Percentiles rank a stretch among this genome's conserved stretches.
Conservation (phyloP, 345 rosid species). For the Psidium guajava region DNA sequence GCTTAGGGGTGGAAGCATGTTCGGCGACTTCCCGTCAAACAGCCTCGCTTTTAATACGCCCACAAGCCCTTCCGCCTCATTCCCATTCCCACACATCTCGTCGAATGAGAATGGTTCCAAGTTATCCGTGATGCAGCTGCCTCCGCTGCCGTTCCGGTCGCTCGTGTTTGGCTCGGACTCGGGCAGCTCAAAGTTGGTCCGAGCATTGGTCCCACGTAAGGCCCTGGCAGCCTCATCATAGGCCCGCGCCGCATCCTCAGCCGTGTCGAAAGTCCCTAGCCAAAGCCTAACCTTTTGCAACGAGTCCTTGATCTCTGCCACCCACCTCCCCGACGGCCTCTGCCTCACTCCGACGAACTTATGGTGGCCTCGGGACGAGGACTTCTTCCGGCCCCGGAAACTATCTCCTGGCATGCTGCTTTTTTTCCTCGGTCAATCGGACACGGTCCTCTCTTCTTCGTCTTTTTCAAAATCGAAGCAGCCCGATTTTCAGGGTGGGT, state of each 20-base stretch:
- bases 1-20: background rate
- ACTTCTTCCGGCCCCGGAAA: background rate
- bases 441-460: background rate
- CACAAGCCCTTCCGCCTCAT: constrained; percentile 2
- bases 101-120: constrained; percentile 5
- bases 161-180: background rate
- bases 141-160: background rate
- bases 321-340: constrained; percentile 10
- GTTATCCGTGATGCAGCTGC: background rate
- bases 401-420: background rate
- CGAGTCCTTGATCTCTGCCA: constrained; percentile 14
- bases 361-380: constrained; percentile 7
- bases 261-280: constrained; percentile 8
- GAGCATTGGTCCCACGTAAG: constrained; percentile 8
- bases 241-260: constrained; percentile 5
- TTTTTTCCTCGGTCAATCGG: background rate
- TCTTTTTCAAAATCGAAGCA: background rate
- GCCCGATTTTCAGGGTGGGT: background rate
- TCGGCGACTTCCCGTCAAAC: background rate
- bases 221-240: constrained; percentile 7
- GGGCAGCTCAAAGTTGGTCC: constrained; percentile 7
- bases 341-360: constrained; percentile 11
- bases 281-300: constrained; percentile 9
- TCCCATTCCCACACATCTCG: background rate
- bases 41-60: constrained; percentile 3